phyloP scores from a whole-genome alignment of 2,329 filamentous ascomycete genomes.

The Macrophomina pseudophaseolina region DNA sequence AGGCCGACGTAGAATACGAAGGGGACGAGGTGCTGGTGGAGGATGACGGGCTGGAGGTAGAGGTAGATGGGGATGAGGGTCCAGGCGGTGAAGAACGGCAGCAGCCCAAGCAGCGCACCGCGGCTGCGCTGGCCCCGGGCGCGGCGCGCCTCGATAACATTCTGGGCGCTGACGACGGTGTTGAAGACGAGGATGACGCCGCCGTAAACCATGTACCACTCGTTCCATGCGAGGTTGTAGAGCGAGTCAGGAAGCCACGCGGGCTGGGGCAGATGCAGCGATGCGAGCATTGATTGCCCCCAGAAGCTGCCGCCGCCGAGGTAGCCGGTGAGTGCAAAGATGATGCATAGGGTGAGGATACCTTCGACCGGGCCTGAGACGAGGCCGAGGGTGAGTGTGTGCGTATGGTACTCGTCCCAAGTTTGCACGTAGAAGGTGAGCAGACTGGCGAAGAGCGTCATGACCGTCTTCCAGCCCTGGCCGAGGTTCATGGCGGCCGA shows the following conservation, averaged over 20 bases:
- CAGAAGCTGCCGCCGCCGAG: constrained; percentile 92
- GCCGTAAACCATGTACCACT: constrained; percentile 93
- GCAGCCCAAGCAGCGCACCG: constrained; percentile 78
- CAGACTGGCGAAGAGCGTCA: constrained; percentile 80
- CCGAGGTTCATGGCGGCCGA: constrained; percentile 91
- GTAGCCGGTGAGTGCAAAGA: constrained; percentile 83
- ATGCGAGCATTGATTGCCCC: constrained; percentile 79
- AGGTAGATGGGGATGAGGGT: constrained; percentile 77
- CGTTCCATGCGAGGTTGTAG: constrained; percentile 83
- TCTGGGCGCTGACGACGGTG: constrained; percentile 76
- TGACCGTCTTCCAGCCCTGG: constrained; percentile 86
- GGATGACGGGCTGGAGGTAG: constrained; percentile 81
- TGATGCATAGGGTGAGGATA: constrained; percentile 78
- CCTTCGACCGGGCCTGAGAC: constrained; percentile 96
- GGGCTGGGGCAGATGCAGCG: constrained; percentile 69
- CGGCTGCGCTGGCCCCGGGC: constrained; percentile 73
- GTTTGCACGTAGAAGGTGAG: constrained; percentile 99
- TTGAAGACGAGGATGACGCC: constrained; percentile 81
- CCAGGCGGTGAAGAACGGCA: constrained; percentile 83
- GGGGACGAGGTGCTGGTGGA: constrained; percentile 82
- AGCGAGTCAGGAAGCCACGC: constrained; percentile 70
- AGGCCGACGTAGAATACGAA: constrained; percentile 89
- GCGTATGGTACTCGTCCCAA: constrained; percentile 99
- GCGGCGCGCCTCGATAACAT: constrained; percentile 82
- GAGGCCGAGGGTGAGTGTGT: constrained; percentile 88